Base-by-base conservation (phyloP, 2,329 filamentous ascomycete genomes). In the Fusarium xyrophilum region DNA sequence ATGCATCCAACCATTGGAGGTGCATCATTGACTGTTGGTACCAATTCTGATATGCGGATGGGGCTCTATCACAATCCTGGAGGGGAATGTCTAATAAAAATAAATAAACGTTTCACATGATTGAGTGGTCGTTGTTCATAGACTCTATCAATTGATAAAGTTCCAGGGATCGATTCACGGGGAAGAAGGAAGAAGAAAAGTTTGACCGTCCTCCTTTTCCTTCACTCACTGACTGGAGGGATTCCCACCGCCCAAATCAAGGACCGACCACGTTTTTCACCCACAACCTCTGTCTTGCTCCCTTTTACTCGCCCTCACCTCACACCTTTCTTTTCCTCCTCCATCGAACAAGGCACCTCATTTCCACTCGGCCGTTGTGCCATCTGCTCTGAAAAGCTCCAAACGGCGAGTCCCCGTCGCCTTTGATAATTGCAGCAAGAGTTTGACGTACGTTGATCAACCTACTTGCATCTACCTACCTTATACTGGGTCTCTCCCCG, bases 191-290 rank as follows among this genome's bases (percentile, higher is more conserved):
- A 54, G 32, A 63, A 57, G 53, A 68, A 65, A 68, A 52, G 63
- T 64, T 68, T 63, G 30, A 39, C 55, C 36, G 44, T 70, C 67
- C 59, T 69, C 43, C 43, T 47, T 47, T 47, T 30, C 27, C 15
- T 35, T 35, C 46, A 47, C 28, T 47, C 62, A 44, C 27, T 17
- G 44, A 44, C 56, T 58, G 38, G 36, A 60, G 38, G 32, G 42
- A 56, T 51, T 63, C 57, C 67, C 59, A 69, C 67, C 67, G 59
- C 67, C 63, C 66, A 68, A 57, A 68, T 47, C 55, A 62, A 56
- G 64, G 60, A 68, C 57, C 62, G 64, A 68, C 66, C 66, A 69
- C 67, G 63, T 69, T 69, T 69, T 69, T 65, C 32, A 25, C 63
- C 62, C 67, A 69, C 63, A 63, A 63, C 58, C 53, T 63, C 51